phyloP scores from a whole-genome alignment of 2,329 filamentous ascomycete species.

The Paracamarosporium sp. region DNA sequence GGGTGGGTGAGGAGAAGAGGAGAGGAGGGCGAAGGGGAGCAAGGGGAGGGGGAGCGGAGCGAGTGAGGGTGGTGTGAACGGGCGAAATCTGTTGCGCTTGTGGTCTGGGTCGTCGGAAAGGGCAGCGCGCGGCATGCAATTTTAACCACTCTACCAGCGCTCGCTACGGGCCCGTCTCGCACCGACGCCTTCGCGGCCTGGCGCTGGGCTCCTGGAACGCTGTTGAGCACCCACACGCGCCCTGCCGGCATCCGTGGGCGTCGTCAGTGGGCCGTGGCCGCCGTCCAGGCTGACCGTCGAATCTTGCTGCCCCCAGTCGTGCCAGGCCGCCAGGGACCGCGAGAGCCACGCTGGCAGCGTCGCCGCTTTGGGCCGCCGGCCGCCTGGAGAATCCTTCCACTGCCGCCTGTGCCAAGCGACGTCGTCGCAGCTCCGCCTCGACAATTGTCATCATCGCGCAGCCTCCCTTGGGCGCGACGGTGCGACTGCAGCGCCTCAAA shows the following conservation, averaged over 20 bases:
- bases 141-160: slow-evolving; percentile 15
- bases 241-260: too few relatives aligned
- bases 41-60: slow-evolving; percentile 17
- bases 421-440: slow-evolving; percentile 18
- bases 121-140: slow-evolving; percentile 11
- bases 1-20: slow-evolving; percentile 12
- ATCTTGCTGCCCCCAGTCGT: slow-evolving; percentile 27
- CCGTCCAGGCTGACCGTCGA: too few relatives aligned
- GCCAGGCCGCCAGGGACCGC: slow-evolving; percentile 29
- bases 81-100: too few relatives aligned
- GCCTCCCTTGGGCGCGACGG: slow-evolving; percentile 9
- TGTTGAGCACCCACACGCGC: too few relatives aligned
- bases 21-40: slow-evolving; percentile 11
- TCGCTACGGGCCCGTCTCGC: background rate
- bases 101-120: too few relatives aligned
- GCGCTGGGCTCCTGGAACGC: background rate
- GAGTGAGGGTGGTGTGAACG: background rate
- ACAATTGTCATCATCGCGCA: slow-evolving; percentile 17
- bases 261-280: too few relatives aligned
- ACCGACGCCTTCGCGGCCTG: background rate
- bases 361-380: slow-evolving; percentile 18
- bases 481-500: slow-evolving; percentile 15
- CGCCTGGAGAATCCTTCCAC: slow-evolving; percentile 11
- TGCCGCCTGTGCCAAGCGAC: slow-evolving; percentile 17
- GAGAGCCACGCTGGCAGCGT: slow-evolving; percentile 36